Conservation (phyloP, 2,329 filamentous ascomycete genomes). For the Fulvia fulva region DNA sequence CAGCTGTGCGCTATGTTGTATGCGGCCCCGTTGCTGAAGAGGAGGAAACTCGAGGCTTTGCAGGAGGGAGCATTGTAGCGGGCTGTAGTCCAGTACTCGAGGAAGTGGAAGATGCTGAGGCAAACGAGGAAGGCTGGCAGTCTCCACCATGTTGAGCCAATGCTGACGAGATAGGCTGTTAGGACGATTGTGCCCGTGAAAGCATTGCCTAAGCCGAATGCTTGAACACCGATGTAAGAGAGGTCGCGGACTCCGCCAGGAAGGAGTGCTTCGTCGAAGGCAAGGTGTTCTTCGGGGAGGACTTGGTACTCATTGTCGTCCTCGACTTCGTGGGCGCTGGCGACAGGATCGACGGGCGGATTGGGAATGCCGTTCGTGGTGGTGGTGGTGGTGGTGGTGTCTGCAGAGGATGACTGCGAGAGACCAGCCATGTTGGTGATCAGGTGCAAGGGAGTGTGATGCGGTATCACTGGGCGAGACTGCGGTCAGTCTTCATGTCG, state of each 20-base stretch:
- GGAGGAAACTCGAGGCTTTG: constrained; percentile 70
- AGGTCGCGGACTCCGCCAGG: constrained; percentile 44
- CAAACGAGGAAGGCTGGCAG: constrained; percentile 60
- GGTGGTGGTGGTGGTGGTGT: not conserved
- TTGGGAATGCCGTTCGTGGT: not conserved
- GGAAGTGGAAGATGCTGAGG: constrained; percentile 83
- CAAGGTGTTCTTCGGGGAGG: not conserved
- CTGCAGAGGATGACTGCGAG: not conserved
- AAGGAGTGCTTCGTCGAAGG: constrained; percentile 34
- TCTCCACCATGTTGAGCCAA: constrained; percentile 46
- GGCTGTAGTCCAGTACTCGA: constrained; percentile 92
- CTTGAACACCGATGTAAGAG: constrained; percentile 44
- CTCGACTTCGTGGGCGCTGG: not conserved
- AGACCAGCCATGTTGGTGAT: not conserved
- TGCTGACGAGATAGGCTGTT: constrained; percentile 21
- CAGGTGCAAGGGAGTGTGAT: not conserved
- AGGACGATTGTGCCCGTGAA: constrained; percentile 34
- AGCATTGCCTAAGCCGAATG: constrained; percentile 42
- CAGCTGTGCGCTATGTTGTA: constrained; percentile 79
- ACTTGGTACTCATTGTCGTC: not conserved
- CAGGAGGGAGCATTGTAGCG: constrained; percentile 73
- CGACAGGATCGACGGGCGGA: too few relatives aligned
- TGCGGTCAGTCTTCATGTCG: not conserved
- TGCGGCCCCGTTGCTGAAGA: constrained; percentile 76
- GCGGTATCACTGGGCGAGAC: not conserved